Evolutionary conservation across 768 basidiomycete species (phyloP), one percentile per base, ranked within the genome.

Genomic region (Tricholoma matsutake): DNA sequence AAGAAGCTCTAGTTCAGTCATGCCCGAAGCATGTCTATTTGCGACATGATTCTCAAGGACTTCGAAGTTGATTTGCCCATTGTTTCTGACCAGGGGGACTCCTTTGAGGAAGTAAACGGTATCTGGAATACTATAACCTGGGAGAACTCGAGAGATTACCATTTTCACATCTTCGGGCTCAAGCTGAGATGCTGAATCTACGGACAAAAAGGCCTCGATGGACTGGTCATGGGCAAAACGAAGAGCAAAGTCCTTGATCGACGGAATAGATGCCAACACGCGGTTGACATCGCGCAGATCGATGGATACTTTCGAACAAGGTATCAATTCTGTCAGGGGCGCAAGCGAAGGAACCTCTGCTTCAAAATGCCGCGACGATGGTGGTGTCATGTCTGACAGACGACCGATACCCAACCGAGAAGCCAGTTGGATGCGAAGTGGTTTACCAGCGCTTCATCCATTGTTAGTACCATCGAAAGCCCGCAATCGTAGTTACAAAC

Each of bases 341-440:
- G 75, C 73, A 22, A 68, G 66, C 53, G 67, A 59, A 7, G 79
- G 77, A 4, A 69, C 66, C 6, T 39, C 61, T 4, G 78, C 79
- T 51, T 81, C 76, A 61, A 73, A 81, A 65, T 81, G 80, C n/a
- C 79, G 76, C 20, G 70, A 66, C 9, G 77, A 54, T 0, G 64
- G 37, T 2, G 80, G 74, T 1, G 73, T 67, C 5, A 58, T 62
- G 57, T 81, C 79, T 34, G 72, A 66, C 49, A 79, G 68, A 61
- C 66, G 58, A 13, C 73, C 73, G 8, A 82, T 66, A 4, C 72
- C 74, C n/a, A 81, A 71, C 0, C 81, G 76, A 51, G 72, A 72
- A 28, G 78, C 71, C 32, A 81, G 69, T 54, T 76, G 76, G 65
- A 81, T 80, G 10, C 80, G 75, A 10, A 80, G 70, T n/a, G 78